Base-by-base conservation (phyloP, 176 grass and related monocot species). In the Leersia perrieri region DNA sequence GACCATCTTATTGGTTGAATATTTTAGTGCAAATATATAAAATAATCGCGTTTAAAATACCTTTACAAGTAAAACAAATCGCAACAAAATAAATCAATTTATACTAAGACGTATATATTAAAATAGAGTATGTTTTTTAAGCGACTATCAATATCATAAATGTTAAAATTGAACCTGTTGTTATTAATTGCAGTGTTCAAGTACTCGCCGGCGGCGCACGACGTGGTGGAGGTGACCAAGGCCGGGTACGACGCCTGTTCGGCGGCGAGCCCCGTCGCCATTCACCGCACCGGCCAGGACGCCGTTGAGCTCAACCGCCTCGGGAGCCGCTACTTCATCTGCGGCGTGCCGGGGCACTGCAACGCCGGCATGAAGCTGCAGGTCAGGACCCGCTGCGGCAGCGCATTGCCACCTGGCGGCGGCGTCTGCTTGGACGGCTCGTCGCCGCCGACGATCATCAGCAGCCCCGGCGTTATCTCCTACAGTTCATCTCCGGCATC, bases 201-300 rank as follows among this genome's bases (percentile, higher is more conserved):
- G 22, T 66, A 86, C 83, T 44, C 62, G 23, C 35, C 60, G 16
- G 12, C 15, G 33, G 60, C 69, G 44, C 88, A 90, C 78, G 79
- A 78, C 68, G 83, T 78, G 34, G 44, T 86, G 42, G 77, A 90
- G 88, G 83, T 90, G 72, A 79, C 5, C 47, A 25, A 66, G 45
- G 22, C 11, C 30, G 58, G 70, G 0, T 86, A 79, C 60, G 5
- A 3, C 23, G 28, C 83, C 42, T 90, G 79, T 83, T 68, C 73
- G 31, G n/a, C 34, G 28, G 41, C 67, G 22, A 53, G 26, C 63
- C 6, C 79, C 29, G 13, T 86, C 27, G 5, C 66, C n/a, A 22
- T n/a, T n/a, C 31, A 7, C 27, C 49, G 29, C 30, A 62, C 71
- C 15, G 63, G 78, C 36, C 26, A 28, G 4, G 49, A 62, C 47